Evolutionary conservation across 1,284 basidiomycete genomes (phyloP).

Genomic region (Rhodotorula sp.): DNA sequence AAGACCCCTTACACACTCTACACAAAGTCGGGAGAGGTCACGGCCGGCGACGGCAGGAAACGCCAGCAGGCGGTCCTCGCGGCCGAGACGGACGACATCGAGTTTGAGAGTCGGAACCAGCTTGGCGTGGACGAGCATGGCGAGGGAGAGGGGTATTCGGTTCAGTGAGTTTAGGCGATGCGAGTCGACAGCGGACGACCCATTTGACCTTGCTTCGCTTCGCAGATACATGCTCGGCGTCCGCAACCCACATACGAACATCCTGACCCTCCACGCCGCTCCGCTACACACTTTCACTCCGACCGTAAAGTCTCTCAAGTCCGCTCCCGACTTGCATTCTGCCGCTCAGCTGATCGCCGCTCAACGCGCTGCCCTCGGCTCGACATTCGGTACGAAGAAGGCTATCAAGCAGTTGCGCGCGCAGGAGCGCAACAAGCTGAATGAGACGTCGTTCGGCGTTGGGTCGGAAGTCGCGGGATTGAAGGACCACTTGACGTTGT

Average conservation of each 20-base stretch:
- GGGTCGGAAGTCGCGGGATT: slow-evolving; percentile 52
- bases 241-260: slow-evolving; percentile 66
- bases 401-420: slow-evolving; percentile 79
- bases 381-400: slow-evolving; percentile 89
- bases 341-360: slow-evolving; percentile 22
- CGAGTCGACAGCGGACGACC: no score
- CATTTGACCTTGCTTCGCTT: neutral
- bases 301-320: slow-evolving; percentile 75
- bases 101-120: slow-evolving; percentile 35
- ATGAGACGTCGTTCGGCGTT: slow-evolving; percentile 56
- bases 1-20: slow-evolving; percentile 33
- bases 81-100: slow-evolving; percentile 34
- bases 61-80: slow-evolving; percentile 17
- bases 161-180: slow-evolving; percentile 16
- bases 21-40: neutral
- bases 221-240: slow-evolving; percentile 48
- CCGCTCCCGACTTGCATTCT: slow-evolving; percentile 23
- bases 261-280: slow-evolving; percentile 64
- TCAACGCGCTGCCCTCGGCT: slow-evolving; percentile 69
- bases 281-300: slow-evolving; percentile 72
- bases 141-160: slow-evolving; percentile 21
- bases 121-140: neutral
- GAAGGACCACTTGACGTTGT: slow-evolving; percentile 70
- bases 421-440: slow-evolving; percentile 79
- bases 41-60: neutral